Conservation (phyloP, 2,329 filamentous ascomycete species). For the Diaporthe citriasiana region DNA sequence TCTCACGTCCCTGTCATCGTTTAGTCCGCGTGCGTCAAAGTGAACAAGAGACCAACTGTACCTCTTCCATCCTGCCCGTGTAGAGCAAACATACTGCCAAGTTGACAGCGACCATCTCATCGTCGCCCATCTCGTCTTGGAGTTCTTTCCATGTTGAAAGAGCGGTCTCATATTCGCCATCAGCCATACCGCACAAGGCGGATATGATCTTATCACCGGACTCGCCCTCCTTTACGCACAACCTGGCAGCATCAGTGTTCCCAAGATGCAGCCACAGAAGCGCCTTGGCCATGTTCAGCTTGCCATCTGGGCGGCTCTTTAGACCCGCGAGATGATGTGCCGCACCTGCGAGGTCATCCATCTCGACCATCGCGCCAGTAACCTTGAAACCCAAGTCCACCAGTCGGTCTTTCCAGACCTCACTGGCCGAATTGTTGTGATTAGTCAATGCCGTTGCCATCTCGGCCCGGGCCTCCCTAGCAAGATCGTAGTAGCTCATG, state of each 20-base stretch:
- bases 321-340: constrained; percentile 78
- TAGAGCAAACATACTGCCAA: constrained; percentile 88
- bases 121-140: constrained; percentile 56
- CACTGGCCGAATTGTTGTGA: constrained; percentile 67
- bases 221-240: constrained; percentile 60
- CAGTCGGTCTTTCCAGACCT: constrained; percentile 80
- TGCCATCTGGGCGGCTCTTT: constrained; percentile 54
- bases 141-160: constrained; percentile 71
- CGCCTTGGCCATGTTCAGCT: constrained; percentile 65
- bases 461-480: constrained; percentile 78
- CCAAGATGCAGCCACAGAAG: constrained; percentile 85
- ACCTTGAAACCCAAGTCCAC: constrained; percentile 80
- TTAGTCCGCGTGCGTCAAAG: constrained; percentile 45
- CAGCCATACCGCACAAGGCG: constrained; percentile 83
- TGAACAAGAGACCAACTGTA: not conserved
- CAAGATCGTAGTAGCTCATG: constrained; percentile 92
- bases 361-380: constrained; percentile 79
- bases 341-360: constrained; percentile 89
- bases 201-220: constrained; percentile 65
- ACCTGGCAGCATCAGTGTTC: constrained; percentile 77
- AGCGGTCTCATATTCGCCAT: constrained; percentile 79
- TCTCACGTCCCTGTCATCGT: constrained; percentile 67
- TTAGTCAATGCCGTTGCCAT: constrained; percentile 62
- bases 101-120: constrained; percentile 85
- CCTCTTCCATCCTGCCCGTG: constrained; percentile 80